Evolutionary conservation across 2,329 filamentous ascomycete genomes (phyloP), one percentile per base, ranked within the genome.

Genomic region (Aureobasidium sp.): DNA sequence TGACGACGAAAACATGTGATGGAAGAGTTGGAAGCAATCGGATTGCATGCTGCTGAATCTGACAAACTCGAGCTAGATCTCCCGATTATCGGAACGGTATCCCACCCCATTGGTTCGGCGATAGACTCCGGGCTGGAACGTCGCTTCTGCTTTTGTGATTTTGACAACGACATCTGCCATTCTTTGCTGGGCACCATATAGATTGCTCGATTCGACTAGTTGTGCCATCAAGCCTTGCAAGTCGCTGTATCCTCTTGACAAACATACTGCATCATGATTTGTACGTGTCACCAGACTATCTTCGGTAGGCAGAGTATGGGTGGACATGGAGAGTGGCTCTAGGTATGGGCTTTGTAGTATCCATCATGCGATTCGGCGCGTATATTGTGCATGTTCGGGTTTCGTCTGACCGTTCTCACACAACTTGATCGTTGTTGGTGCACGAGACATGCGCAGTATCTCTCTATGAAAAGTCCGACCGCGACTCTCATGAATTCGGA

Each of bases 11-110:
- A 15, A 15, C 17, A 34, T 26, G 34, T 32, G 34, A 34, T 20
- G 52, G 50, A 39, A 52, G 34, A 15, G 50, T 44, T 56, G 39
- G 52, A 56, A 55, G 50, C 52, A 56, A 56, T 56, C 52, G 52
- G 23, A 42, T 27, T 34, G 5, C 12, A 34, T 37, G 52, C 36
- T 56, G 52, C 7, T 56, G 27, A 41, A 56, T 56, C 52, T 56
- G 39, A 17, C 52, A 56, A 44, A 26, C n/a, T 56, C n/a, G n/a
- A 44, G 52, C 34, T 44, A 44, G 52, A 56, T 56, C 52, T 56
- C 52, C 39, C 52, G 52, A 56, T 56, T 44, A 32, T 27, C 52
- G 52, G 20, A 56, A 42, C 37, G 52, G 52, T 34, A 27, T 15
- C 39, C 15, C 27, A 12, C 44, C 52, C 52, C 27, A 56, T 56